These are phyloP conservation scores for Acorus calamus DNA, from an alignment of 106 monocot genomes.

Conservation along the genomic window DNA sequence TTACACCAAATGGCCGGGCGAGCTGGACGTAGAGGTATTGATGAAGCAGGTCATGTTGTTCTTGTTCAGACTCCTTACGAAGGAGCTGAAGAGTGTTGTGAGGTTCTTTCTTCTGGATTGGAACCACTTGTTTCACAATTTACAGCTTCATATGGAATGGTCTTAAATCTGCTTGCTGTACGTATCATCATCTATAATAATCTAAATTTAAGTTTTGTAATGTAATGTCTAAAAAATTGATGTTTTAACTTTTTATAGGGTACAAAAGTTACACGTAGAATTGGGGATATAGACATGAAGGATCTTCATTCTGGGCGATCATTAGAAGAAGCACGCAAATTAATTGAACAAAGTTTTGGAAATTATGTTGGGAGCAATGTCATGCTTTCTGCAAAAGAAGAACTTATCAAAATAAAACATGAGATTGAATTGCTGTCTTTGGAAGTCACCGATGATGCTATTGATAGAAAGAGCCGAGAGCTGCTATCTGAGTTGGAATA, in stretches of 20 bases:
- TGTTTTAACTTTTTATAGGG: conserved; percentile 38
- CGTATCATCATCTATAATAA: conserved; percentile 21
- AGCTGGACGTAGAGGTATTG: conserved; percentile 91
- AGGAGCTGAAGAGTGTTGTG: conserved; percentile 90
- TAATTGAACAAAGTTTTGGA: conserved; percentile 94
- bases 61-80: conserved; percentile 88
- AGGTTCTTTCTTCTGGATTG: conserved; percentile 63
- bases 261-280: conserved; percentile 54
- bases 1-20: conserved; percentile 94
- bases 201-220: neutral
- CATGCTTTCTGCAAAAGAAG: conserved; percentile 84
- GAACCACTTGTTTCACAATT: conserved; percentile 97
- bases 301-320: conserved; percentile 50
- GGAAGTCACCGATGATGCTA: conserved; percentile 68
- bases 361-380: conserved; percentile 98
- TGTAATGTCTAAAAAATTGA: neutral
- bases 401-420: conserved; percentile 54
- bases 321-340: conserved; percentile 85
- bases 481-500: conserved; percentile 64
- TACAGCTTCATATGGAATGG: conserved; percentile 98
- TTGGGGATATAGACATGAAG: conserved; percentile 36
- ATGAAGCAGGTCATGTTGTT: conserved; percentile 77
- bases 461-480: conserved; percentile 70
- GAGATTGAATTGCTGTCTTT: conserved; percentile 68
- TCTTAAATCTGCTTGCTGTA: conserved; percentile 94